These are phyloP conservation scores for Quercus robur DNA, from an alignment of 306 rosid genomes.

Conservation along the genomic window DNA sequence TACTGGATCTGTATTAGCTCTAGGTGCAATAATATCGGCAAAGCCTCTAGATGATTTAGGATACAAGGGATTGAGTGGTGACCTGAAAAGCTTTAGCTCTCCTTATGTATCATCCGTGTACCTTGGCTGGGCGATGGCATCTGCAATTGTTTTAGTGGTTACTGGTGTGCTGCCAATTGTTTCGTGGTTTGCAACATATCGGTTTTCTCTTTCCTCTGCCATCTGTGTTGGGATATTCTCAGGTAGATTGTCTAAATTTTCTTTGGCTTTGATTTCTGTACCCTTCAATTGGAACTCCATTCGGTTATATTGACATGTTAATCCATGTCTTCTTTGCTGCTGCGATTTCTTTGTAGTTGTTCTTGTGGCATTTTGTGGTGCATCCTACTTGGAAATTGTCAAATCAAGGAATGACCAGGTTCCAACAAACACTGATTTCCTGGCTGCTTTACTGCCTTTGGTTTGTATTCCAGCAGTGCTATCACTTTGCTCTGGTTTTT, in stretches of 20 bases:
- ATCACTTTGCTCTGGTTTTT: slow-evolving; percentile 87
- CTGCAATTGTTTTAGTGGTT: slow-evolving; percentile 75
- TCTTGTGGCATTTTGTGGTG: slow-evolving; percentile 88
- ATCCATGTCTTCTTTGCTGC: neutral
- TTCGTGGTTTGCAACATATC: slow-evolving; percentile 96
- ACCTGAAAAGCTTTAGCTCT: slow-evolving; percentile 63
- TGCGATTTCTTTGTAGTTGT: slow-evolving; percentile 43
- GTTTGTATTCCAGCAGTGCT: slow-evolving; percentile 91
- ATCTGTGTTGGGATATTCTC: slow-evolving; percentile 73
- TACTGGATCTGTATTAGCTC: slow-evolving; percentile 79
- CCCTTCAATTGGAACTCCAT: slow-evolving; percentile 5
- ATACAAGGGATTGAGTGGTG: slow-evolving; percentile 85
- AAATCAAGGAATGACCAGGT: slow-evolving; percentile 69
- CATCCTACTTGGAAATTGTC: slow-evolving; percentile 81
- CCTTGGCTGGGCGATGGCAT: slow-evolving; percentile 99
- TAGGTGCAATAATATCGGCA: slow-evolving; percentile 85
- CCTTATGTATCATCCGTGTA: slow-evolving; percentile 85
- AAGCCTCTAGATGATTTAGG: slow-evolving; percentile 88
- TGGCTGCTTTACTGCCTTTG: slow-evolving; percentile 97
- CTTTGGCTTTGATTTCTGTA: slow-evolving; percentile 4
- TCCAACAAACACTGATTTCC: slow-evolving; percentile 87
- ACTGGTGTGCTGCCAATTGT: slow-evolving; percentile 88
- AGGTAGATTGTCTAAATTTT: slow-evolving; percentile 42
- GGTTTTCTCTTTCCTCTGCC: slow-evolving; percentile 91
- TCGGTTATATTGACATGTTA: neutral